Conservation (phyloP, 805 yeast genomes). For the Groenewaldozyma salmanticensis region DNA sequence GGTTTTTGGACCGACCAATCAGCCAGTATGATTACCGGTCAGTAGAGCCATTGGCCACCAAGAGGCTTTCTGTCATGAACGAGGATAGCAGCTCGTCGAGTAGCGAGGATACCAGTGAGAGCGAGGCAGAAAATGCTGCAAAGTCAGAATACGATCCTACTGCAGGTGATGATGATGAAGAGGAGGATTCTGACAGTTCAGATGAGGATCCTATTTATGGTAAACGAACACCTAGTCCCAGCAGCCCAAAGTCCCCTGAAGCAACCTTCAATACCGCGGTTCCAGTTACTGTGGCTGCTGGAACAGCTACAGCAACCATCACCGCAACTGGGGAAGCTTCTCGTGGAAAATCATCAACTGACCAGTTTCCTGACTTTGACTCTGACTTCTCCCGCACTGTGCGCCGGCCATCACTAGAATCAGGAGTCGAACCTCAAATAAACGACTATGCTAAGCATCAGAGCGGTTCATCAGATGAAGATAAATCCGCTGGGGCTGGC, state of each 20-base stretch:
- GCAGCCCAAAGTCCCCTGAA: background rate
- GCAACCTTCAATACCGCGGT: too few relatives aligned
- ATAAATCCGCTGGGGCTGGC: too few relatives aligned
- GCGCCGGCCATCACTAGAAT: background rate
- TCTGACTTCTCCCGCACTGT: slow-evolving; percentile 5
- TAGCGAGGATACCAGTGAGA: background rate
- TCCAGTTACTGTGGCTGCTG: background rate
- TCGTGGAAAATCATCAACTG: background rate
- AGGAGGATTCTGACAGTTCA: background rate
- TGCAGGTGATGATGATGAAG: slow-evolving; percentile 1
- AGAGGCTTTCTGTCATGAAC: slow-evolving; percentile 6
- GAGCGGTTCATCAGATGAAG: too few relatives aligned
- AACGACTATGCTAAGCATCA: too few relatives aligned
- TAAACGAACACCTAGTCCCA: background rate
- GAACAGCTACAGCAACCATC: background rate
- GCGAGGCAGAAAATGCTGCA: background rate
- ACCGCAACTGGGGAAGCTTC: background rate
- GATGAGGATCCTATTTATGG: background rate
- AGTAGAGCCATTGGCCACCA: slow-evolving; percentile 19
- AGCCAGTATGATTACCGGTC: slow-evolving; percentile 19
- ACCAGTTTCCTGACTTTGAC: slow-evolving; percentile 9
- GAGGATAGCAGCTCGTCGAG: background rate
- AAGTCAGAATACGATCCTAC: background rate
- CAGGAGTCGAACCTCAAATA: background rate
- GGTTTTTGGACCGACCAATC: slow-evolving; percentile 22